A percentile compares a stretch with the other conserved stretches of the same genome.
These are phyloP conservation scores for Amylocarpus encephaloides DNA, from an alignment of 2,329 filamentous ascomycete genomes.

Conservation along the genomic window DNA sequence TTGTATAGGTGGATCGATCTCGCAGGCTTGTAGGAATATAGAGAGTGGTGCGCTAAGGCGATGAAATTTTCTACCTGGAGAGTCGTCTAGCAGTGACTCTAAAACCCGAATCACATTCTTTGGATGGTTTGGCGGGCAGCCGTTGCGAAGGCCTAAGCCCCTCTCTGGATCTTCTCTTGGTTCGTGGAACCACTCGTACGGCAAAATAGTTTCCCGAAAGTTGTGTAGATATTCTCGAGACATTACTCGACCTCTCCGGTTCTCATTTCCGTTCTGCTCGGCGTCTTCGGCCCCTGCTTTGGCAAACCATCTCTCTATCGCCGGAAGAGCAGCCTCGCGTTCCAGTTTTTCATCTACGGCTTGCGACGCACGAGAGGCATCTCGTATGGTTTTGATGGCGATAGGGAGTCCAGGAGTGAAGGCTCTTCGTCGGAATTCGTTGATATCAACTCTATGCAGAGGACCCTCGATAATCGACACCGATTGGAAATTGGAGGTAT, in stretches of 20 bases:
- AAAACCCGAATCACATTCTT: not conserved
- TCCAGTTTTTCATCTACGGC: no score
- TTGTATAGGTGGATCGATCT: not conserved
- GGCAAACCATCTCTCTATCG: no score
- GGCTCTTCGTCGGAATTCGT: not conserved
- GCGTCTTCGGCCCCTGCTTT: no score
- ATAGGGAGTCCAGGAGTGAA: not conserved
- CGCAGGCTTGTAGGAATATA: slow-evolving; percentile 22
- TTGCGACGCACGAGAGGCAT: no score
- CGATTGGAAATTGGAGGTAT: no score
- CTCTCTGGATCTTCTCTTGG: not conserved
- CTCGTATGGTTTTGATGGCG: no score
- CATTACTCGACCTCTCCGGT: no score
- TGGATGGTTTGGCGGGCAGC: not conserved
- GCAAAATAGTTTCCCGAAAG: slow-evolving; percentile 45
- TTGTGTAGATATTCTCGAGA: slow-evolving; percentile 28
- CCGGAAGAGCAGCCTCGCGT: no score
- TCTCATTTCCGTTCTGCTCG: no score
- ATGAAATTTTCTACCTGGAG: slow-evolving; percentile 34
- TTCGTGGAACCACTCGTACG: slow-evolving; percentile 47
- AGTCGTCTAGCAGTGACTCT: slow-evolving; percentile 2
- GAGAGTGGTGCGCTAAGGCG: slow-evolving; percentile 38
- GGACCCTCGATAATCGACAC: no score
- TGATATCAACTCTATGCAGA: no score
- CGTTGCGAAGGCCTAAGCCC: no score